Base-by-base conservation (phyloP, 768 basidiomycete genomes). In the Steccherinum ochraceum region DNA sequence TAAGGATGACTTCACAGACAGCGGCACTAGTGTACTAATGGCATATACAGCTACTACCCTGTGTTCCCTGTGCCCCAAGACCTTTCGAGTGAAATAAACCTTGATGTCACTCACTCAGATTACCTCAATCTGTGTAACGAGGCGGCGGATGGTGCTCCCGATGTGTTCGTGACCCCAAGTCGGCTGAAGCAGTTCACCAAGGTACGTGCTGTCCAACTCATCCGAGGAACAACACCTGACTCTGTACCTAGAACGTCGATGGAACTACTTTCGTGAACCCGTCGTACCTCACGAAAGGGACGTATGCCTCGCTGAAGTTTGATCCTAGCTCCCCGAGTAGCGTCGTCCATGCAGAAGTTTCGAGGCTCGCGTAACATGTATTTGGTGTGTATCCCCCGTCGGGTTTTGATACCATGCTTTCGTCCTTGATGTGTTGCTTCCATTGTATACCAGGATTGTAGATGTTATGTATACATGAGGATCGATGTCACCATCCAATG, bases 101-200 rank as follows among this genome's bases (percentile, higher is more conserved):
- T 99, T 39, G 93, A 96, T 61, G 75, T 96, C 13, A 83, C 87
- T 18, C 95, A 97, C 68, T 78, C 77, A 26, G 69, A 76, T 4
- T 66, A 74, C 20, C 66, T 84, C 44, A 69, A 55, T 24, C 49
- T 74, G 3, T 54, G 48, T 19, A 56, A 64, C 12, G 66, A 64
- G 13, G 61, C 53, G 3, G 58, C 51, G 5, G 61, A 76, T 3
- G 76, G 75, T 24, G 82, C 81, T 0, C 94, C 93, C 1, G 89
- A 95, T 62, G 79, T 98, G 3, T 71, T 98, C 40, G 79, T 99
- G 43, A 62, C 94, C 1, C 93, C 96, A 0, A 94, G 93, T 65
- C 77, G 84, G 46, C 72, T 98, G 48, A 93, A 90, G 67, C 86
- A 93, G 18, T 98, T 98, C 63, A 75, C 81, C 16, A 95, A 93